These are phyloP conservation scores for Fusarium torulosum DNA, from an alignment of 2,329 filamentous ascomycete species.

Conservation along the genomic window DNA sequence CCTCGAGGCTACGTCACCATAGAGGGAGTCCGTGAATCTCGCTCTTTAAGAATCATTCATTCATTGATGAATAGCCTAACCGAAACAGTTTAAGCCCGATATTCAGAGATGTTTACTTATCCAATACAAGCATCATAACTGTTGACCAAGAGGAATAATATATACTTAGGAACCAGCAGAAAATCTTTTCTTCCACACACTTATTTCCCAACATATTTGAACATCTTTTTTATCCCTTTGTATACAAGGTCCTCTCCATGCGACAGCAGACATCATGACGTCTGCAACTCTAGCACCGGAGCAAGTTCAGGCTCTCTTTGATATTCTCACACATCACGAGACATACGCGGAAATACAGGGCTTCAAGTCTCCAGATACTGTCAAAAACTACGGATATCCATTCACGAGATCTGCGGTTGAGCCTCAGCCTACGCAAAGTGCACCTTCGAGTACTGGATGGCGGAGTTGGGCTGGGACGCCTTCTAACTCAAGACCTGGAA, in stretches of 20 bases:
- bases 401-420: conserved; percentile 59
- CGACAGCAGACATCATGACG: conserved; percentile 41
- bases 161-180: not conserved
- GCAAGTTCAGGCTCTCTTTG: conserved; percentile 67
- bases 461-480: conserved; percentile 45
- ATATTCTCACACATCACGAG: conserved; percentile 70
- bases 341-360: conserved; percentile 77
- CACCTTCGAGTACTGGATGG: conserved; percentile 27
- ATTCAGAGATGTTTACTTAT: not conserved
- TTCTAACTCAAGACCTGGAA: conserved; percentile 42
- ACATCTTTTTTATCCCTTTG: not conserved
- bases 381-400: conserved; percentile 77
- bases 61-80: conserved; percentile 2
- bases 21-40: conserved; percentile 1
- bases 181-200: not conserved
- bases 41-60: conserved; percentile 2
- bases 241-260: conserved; percentile 18
- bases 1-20: conserved; percentile 36
- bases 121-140: not conserved
- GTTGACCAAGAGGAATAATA: not conserved
- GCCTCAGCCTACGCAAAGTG: conserved; percentile 27
- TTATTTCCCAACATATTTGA: not conserved
- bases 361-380: conserved; percentile 75
- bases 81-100: not conserved
- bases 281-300: conserved; percentile 48